A percentile compares a stretch with the other conserved stretches of the same genome.
phyloP scores from a whole-genome alignment of 805 yeast species.

The Candida tallmaniae region DNA sequence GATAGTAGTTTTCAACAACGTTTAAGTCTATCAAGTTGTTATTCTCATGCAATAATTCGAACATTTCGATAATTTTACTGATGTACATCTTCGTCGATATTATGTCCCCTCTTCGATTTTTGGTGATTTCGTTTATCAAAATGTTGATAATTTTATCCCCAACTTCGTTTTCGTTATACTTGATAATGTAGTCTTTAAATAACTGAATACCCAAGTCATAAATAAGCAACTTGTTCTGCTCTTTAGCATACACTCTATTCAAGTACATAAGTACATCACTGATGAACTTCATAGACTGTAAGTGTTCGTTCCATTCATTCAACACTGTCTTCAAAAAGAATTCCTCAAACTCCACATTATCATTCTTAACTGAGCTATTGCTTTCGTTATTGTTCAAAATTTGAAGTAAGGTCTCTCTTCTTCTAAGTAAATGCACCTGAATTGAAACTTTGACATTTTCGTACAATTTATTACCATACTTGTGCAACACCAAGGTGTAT shows the following conservation, averaged over 20 bases:
- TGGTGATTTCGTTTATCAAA: conserved; percentile 51
- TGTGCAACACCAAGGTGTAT: conserved; percentile 68
- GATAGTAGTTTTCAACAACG: conserved; percentile 58
- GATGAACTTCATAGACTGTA: conserved; percentile 68
- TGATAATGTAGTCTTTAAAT: conserved; percentile 59
- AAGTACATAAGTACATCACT: conserved; percentile 83
- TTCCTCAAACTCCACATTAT: conserved; percentile 13
- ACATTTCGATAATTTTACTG: conserved; percentile 62
- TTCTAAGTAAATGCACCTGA: conserved; percentile 37
- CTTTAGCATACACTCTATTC: conserved; percentile 80
- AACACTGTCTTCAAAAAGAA: conserved; percentile 34
- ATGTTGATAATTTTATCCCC: conserved; percentile 47
- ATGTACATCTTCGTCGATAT: conserved; percentile 53
- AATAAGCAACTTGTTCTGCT: conserved; percentile 54
- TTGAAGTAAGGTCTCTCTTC: conserved; percentile 16
- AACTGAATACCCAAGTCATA: conserved; percentile 70
- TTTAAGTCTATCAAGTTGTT: conserved; percentile 16
- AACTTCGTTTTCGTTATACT: conserved; percentile 42
- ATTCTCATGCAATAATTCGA: conserved; percentile 55
- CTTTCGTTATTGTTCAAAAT: conserved; percentile 9
- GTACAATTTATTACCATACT: conserved; percentile 62
- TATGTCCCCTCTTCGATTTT: conserved; percentile 50
- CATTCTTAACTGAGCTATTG: not conserved
- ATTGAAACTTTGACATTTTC: conserved; percentile 53
- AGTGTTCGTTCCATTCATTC: conserved; percentile 66